These are phyloP conservation scores for Cryphonectria naterciae DNA, from an alignment of 2,329 filamentous ascomycete genomes.

Conservation along the genomic window DNA sequence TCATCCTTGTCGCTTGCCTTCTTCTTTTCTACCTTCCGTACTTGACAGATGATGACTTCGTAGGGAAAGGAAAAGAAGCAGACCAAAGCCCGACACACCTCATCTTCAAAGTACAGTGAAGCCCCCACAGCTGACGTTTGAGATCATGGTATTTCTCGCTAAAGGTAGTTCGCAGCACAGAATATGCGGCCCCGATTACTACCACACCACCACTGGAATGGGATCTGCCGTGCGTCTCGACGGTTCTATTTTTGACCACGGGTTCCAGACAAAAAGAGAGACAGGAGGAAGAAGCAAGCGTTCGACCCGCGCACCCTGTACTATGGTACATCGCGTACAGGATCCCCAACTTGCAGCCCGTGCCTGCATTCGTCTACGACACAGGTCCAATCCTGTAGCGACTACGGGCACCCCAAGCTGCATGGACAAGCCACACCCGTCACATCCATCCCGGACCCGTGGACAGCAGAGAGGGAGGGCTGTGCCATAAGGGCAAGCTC, in stretches of 20 bases:
- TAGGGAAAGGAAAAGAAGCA: neutral
- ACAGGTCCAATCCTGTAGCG: slow-evolving; percentile 8
- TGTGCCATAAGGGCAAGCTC: neutral
- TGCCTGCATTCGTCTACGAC: slow-evolving; percentile 9
- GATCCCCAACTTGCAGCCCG: neutral
- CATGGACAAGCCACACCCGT: slow-evolving; percentile 20
- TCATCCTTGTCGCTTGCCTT: neutral
- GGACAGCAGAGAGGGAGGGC: neutral
- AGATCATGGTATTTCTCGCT: neutral
- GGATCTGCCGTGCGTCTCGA: slow-evolving; percentile 22
- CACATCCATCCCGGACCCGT: slow-evolving; percentile 13
- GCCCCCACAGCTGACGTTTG: slow-evolving; percentile 5
- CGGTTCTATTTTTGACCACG: slow-evolving; percentile 19
- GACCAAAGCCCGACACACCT: neutral
- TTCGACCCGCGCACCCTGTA: neutral
- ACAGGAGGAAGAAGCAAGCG: neutral
- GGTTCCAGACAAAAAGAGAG: neutral
- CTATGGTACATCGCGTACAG: neutral
- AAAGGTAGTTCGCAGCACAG: slow-evolving; percentile 4
- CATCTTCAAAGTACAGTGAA: neutral
- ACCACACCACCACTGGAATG: slow-evolving; percentile 9
- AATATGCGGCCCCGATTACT: neutral
- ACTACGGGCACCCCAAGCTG: slow-evolving; percentile 10
- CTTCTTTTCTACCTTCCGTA: neutral
- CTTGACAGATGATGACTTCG: neutral